Evolutionary conservation across 1,284 basidiomycete species (phyloP).

Genomic region (Boletus semigastroideus): DNA sequence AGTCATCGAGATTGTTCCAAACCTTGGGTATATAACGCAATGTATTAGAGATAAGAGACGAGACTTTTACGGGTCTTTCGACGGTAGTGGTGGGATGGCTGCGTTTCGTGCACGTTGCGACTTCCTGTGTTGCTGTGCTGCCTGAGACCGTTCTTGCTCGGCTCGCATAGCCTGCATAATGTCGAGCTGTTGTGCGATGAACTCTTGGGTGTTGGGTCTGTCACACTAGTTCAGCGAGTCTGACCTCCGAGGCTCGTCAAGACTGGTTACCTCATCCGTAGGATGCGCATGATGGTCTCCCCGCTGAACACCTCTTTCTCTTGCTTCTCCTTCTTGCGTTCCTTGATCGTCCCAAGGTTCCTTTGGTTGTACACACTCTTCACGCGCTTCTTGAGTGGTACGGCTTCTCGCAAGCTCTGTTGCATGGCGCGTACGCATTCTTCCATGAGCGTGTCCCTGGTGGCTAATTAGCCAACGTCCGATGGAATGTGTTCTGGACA

Average conservation of each 20-base stretch:
- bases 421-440: slow-evolving; percentile 95
- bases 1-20: slow-evolving; percentile 5
- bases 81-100: slow-evolving; percentile 33
- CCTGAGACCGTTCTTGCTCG: slow-evolving; percentile 66
- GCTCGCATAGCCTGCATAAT: slow-evolving; percentile 74
- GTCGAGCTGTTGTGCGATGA: slow-evolving; percentile 84
- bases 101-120: slow-evolving; percentile 42
- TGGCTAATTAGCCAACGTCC: slow-evolving; percentile 6
- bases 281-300: slow-evolving; percentile 89
- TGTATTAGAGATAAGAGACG: slow-evolving; percentile 20
- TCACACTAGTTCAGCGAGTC: slow-evolving; percentile 1
- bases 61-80: slow-evolving; percentile 14
- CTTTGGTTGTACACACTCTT: slow-evolving; percentile 90
- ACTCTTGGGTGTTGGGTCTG: slow-evolving; percentile 78
- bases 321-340: slow-evolving; percentile 89
- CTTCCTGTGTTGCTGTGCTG: slow-evolving; percentile 53
- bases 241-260: not conserved
- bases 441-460: slow-evolving; percentile 88
- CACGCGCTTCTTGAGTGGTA: slow-evolving; percentile 81
- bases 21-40: slow-evolving; percentile 28
- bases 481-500: slow-evolving; percentile 13
- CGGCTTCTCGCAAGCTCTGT: slow-evolving; percentile 69
- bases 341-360: slow-evolving; percentile 94
- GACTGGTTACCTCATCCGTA: slow-evolving; percentile 81
- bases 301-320: slow-evolving; percentile 68